Evolutionary conservation across 257 asterid species (phyloP).

Genomic region (Mitragyna speciosa): DNA sequence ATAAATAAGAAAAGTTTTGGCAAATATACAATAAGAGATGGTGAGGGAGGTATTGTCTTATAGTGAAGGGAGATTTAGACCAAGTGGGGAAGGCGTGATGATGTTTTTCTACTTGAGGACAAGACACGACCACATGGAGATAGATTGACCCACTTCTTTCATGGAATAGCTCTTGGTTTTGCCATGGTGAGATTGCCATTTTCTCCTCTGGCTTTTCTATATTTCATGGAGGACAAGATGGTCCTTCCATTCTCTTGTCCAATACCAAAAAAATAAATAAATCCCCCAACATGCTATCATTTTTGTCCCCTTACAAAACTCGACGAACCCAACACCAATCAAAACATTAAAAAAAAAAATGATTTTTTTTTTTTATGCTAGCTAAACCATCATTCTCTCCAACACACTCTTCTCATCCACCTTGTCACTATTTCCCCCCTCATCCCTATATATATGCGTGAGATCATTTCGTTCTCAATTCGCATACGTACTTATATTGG

Average conservation of each 20-base stretch:
- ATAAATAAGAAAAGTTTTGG: neutral
- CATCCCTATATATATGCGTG: constrained; percentile 3
- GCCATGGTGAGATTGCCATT: neutral
- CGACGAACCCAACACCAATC: constrained; percentile 15
- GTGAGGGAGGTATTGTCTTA: constrained; percentile 7
- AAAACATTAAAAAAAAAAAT: neutral
- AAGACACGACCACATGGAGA: constrained; percentile 70
- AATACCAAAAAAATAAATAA: constrained; percentile 16
- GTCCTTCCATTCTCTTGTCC: constrained; percentile 37
- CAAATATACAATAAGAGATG: neutral
- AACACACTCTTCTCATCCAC: constrained; percentile 10
- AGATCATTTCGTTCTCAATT: constrained; percentile 4
- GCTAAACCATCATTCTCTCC: neutral
- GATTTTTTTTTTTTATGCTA: neutral
- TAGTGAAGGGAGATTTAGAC: constrained; percentile 40
- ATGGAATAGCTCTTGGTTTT: constrained; percentile 16
- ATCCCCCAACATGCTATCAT: constrained; percentile 15
- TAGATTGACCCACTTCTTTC: constrained; percentile 26
- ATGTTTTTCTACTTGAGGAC: constrained; percentile 58
- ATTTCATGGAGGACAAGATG: constrained; percentile 27
- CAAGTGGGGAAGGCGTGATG: constrained; percentile 47
- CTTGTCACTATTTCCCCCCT: constrained; percentile 13
- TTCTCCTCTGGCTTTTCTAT: neutral
- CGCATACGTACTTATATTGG: neutral
- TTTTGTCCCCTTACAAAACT: constrained; percentile 25